Evolutionary conservation across 2,329 filamentous ascomycete genomes (phyloP), one percentile per base, ranked within the genome.

Genomic region (Orbilia blumenaviensis): DNA sequence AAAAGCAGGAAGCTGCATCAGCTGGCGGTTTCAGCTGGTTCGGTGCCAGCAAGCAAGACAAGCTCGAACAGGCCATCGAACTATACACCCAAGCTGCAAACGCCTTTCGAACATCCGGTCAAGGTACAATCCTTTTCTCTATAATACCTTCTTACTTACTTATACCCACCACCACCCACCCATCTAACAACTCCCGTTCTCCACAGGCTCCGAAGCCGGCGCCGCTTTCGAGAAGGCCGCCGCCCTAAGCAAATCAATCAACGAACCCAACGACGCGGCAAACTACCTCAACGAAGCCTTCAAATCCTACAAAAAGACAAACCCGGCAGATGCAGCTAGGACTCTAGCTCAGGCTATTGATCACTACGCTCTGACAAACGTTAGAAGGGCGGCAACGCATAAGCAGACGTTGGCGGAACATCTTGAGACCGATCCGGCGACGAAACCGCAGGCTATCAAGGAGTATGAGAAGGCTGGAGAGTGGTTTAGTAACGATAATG

Each of bases 231-330:
- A 76, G 23, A 68, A 60, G 18, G 72, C 72, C 58, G 72, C 72
- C 1, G 56, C 56, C 2, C 23, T 76, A 14, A 76, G 72, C 46
- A 69, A 69, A 76, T 34, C 36, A 79, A 88, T 98, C 60, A 96
- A 93, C 82, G 94, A 98, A 82, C 92, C 91, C 44, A 92, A 96
- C 82, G 95, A 98, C 82, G 93, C 93, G 54, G 94, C 94, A 78
- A 96, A 96, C 84, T 91, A 91, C 54, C 86, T 93, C 77, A 89
- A 91, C 81, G 94, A 98, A 83, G 95, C 95, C 62, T 98, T 94
- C 88, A 97, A 98, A 86, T 91, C 93, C 75, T 98, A 97, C 85
- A 88, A 91, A 93, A 84, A 89, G 91, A 63, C 89, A 92, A 80
- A 73, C 72, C 64, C 93, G 93, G 18, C 87, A 92, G 81, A 94